Evolutionary conservation across 1,284 basidiomycete species (phyloP).

Genomic region (Schizopora paradoxa): DNA sequence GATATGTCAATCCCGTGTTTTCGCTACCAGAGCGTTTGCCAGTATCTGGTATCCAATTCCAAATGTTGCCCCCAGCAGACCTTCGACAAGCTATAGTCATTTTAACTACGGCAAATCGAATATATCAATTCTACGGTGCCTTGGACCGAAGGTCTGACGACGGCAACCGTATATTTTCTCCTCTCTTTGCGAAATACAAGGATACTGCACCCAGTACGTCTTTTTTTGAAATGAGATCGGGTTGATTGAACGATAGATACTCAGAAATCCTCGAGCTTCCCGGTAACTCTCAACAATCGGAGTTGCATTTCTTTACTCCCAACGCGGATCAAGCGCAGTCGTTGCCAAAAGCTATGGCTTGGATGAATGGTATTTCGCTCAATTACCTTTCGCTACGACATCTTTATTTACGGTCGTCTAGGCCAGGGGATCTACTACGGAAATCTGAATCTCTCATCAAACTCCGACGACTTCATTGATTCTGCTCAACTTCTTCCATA

Average conservation of each 20-base stretch:
- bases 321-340: constrained; percentile 65
- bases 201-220: constrained; percentile 76
- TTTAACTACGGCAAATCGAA: constrained; percentile 80
- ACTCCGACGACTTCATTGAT: constrained; percentile 75
- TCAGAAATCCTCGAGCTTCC: constrained; percentile 84
- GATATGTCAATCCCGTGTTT: constrained; percentile 77
- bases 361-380: constrained; percentile 72
- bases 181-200: constrained; percentile 67
- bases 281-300: constrained; percentile 66
- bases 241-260: constrained; percentile 22
- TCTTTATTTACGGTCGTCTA: constrained; percentile 25
- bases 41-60: constrained; percentile 79
- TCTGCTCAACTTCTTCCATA: constrained; percentile 68
- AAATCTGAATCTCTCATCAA: constrained; percentile 58
- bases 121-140: constrained; percentile 85
- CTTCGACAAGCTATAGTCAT: constrained; percentile 65
- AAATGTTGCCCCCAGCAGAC: constrained; percentile 63
- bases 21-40: constrained; percentile 74
- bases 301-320: constrained; percentile 72
- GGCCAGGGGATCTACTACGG: constrained; percentile 86
- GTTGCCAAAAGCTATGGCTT: constrained; percentile 69
- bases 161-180: constrained; percentile 71
- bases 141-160: constrained; percentile 65
- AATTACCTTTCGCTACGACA: neutral
- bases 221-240: neutral